Evolutionary conservation across 176 grass and related monocot species (phyloP), one percentile per base, ranked within the genome.

Genomic region (Themeda triandra): DNA sequence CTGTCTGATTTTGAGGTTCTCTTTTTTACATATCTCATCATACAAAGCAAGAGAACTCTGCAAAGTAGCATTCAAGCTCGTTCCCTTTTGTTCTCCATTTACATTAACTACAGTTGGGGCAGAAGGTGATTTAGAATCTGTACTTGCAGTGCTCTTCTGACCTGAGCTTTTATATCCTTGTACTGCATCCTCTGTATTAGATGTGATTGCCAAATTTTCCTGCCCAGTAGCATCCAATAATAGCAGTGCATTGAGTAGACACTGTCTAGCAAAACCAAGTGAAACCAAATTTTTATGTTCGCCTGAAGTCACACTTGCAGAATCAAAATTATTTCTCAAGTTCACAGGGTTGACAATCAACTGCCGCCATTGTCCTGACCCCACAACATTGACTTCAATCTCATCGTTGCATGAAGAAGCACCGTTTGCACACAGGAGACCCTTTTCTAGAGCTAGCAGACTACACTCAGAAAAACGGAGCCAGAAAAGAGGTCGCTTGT

Each of bases 401-500:
- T 83, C 82, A 63, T 92, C 88, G 53, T 88, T 73, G 62, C 64
- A 73, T 29, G 70, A 89, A 69, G 86, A 73, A 76, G 84, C 72
- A 51, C 89, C 78, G 27, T 67, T 67, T 86, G 79, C 77, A 80
- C 60, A 81, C 31, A 92, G 81, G 58, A 94, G 62, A 44, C 95
- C 92, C 86, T 79, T 94, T 73, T 91, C 92, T 59, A 94, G 71
- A 78, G 92, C 90, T 80, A 91, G 79, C 48, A 98, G 76, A 49
- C 90, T 87, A 86, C 95, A 98, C 78, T 98, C 95, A 1, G 95
- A 89, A 84, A 98, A 94, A 29, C 95, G 90, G 42, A 98, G 92
- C 95, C 95, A 98, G 77, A 98, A 89, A 82, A 98, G 82, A 62
- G 95, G 86, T 13, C 72, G 81, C 13, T 88, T 77, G 73, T 78